A percentile compares a stretch with the other conserved stretches of the same genome.
Evolutionary conservation across 306 rosid species (phyloP).

Genomic region (Senna tora): DNA sequence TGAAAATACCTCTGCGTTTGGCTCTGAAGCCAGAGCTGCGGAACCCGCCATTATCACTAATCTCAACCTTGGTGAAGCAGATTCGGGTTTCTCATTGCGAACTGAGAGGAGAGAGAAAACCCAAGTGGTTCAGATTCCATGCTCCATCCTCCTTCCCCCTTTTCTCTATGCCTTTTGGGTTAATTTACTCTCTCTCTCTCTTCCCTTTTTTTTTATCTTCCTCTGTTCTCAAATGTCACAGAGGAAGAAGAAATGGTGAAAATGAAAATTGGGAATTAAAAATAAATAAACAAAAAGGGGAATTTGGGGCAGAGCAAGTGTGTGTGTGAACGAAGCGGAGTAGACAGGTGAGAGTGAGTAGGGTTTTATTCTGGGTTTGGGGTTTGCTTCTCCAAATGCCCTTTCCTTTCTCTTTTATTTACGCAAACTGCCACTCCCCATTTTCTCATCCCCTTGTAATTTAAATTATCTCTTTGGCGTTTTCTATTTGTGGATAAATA

Average conservation of each 20-base stretch:
- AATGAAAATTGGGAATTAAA: background rate
- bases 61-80: background rate
- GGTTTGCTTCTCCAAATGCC: slow-evolving; percentile 29
- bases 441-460: background rate
- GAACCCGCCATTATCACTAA: slow-evolving; percentile 55
- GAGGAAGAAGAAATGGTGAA: slow-evolving; percentile 37
- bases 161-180: slow-evolving; percentile 28
- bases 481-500: slow-evolving; percentile 27
- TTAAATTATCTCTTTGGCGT: slow-evolving; percentile 22
- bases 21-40: slow-evolving; percentile 51
- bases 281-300: background rate
- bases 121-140: slow-evolving; percentile 45
- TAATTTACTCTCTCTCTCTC: slow-evolving; percentile 11
- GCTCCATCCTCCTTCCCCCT: slow-evolving; percentile 7
- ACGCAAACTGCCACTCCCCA: slow-evolving; percentile 41
- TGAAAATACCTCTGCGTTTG: slow-evolving; percentile 69
- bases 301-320: slow-evolving; percentile 39
- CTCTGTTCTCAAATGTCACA: slow-evolving; percentile 65
- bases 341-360: slow-evolving; percentile 52
- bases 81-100: slow-evolving; percentile 45
- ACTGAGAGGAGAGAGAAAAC: slow-evolving; percentile 16
- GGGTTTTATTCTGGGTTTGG: slow-evolving; percentile 47
- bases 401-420: slow-evolving; percentile 26
- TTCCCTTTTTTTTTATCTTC: slow-evolving; percentile 35
- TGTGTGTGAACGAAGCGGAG: too few species aligned